Conservation (phyloP, 306 rosid species). For the Casuarina cunninghamiana region DNA sequence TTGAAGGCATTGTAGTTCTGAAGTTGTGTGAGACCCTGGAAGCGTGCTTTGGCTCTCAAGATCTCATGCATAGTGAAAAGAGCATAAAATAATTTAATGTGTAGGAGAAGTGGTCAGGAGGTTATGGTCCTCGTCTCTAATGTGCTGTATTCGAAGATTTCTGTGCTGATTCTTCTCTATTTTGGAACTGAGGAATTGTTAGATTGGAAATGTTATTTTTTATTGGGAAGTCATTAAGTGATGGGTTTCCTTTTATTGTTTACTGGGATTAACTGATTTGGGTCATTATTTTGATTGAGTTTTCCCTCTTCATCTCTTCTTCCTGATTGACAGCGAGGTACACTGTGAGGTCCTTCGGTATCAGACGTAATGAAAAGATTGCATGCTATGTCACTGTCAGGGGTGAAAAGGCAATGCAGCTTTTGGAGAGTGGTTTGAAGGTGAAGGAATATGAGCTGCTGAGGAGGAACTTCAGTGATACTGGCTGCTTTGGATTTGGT, state of each 20-base stretch:
- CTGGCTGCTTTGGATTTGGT: slow-evolving; percentile 86
- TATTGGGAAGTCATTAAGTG: too few relatives aligned
- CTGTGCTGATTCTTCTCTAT: neutral
- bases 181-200: neutral
- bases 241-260: neutral
- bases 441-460: slow-evolving; percentile 80
- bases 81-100: too few relatives aligned
- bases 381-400: slow-evolving; percentile 88
- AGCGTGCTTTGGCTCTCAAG: too few relatives aligned
- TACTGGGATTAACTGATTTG: neutral
- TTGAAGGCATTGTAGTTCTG: too few relatives aligned
- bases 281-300: neutral
- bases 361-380: slow-evolving; percentile 83
- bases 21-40: too few relatives aligned
- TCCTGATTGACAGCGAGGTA: slow-evolving; percentile 55
- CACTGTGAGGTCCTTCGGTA: slow-evolving; percentile 80
- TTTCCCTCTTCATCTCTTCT: neutral
- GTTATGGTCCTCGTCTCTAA: too few relatives aligned
- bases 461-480: slow-evolving; percentile 80
- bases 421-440: slow-evolving; percentile 83
- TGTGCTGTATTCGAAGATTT: neutral
- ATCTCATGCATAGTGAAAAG: too few relatives aligned
- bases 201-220: neutral
- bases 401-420: slow-evolving; percentile 90
- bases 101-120: too few relatives aligned